A percentile compares a stretch with the other conserved stretches of the same genome.
Evolutionary conservation across 179 eudicot genomes (phyloP).

Genomic region (Actinidia arguta): DNA sequence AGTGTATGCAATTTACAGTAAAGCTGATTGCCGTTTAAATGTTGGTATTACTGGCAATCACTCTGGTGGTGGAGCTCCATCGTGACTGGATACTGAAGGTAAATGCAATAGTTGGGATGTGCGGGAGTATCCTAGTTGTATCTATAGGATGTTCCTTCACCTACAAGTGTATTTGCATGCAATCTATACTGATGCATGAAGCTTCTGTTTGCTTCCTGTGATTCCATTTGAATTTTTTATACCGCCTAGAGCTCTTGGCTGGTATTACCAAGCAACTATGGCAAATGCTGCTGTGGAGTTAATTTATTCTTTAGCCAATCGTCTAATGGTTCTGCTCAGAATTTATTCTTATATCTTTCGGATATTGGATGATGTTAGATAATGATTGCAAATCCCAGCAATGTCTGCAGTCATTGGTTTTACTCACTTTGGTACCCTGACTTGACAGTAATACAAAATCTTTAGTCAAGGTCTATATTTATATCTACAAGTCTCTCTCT

Average conservation of each 20-base stretch:
- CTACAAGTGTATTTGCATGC: background rate
- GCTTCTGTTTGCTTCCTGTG: background rate
- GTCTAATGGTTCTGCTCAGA: background rate
- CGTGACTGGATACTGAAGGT: background rate
- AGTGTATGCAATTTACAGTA: conserved; percentile 3
- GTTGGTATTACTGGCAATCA: background rate
- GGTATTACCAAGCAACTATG: background rate
- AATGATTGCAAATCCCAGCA: background rate
- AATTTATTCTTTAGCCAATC: background rate
- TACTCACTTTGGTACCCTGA: background rate
- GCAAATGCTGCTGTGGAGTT: background rate
- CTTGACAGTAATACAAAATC: background rate
- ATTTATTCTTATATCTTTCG: background rate
- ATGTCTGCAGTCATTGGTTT: background rate
- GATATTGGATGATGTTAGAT: background rate
- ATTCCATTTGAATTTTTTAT: background rate
- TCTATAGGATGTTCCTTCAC: background rate
- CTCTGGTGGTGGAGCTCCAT: background rate
- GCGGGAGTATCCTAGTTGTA: background rate
- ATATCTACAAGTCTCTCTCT: background rate
- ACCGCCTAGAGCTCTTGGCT: background rate
- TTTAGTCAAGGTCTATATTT: background rate
- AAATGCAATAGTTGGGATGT: too few relatives aligned
- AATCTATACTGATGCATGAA: too few relatives aligned
- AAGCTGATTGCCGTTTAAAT: background rate